Evolutionary conservation across 2,329 filamentous ascomycete species (phyloP), one percentile per base, ranked within the genome.

Genomic region (Furcasterigmium furcatum): DNA sequence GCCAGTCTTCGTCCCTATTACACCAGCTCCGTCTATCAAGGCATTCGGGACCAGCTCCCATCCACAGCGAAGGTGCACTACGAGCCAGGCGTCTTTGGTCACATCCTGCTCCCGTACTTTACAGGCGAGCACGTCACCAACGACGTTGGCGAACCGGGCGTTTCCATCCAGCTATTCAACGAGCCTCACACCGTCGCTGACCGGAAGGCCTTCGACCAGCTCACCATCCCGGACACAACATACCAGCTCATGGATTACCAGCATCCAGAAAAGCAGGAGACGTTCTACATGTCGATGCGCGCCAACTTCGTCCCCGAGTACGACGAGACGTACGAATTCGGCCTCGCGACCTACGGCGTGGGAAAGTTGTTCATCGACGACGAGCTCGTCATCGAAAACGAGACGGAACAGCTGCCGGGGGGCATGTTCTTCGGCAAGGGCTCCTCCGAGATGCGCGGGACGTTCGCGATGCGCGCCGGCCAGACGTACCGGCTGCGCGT

Each of bases 301-400:
- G 53, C 52, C 13, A 24, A 50, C 14, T 46, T 56, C 14, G 55
- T 48, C 1, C 50, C 51, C 1, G 50, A 56, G 2, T 46, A 49
- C 12, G 44, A 36, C 4, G 55, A 55, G 0, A 10, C 12, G 0
- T 62, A 56, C 44, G 61, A 65, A 5, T 59, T 68, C 2, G 64
- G 65, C 1, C 51, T 68, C 10, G 58, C 62, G 2, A 58, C 61
- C 12, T 59, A 57, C 25, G 66, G 66, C 18, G 64, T 59, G 3
- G 63, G 55, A 1, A 59, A 59, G 16, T 46, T 68, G 1, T 61
- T 51, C 22, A 49, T 68, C 19, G 47, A 68, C 30, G 61, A 54
- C 0, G 38, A 57, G 20, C 51, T 65, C 9, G 45, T 59, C 2
- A 59, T 68, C 20, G 59, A 65, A 13, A 51, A 61, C 9, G 59